Base-by-base conservation (phyloP, 2,329 filamentous ascomycete species). In the Seiridium cupressi region DNA sequence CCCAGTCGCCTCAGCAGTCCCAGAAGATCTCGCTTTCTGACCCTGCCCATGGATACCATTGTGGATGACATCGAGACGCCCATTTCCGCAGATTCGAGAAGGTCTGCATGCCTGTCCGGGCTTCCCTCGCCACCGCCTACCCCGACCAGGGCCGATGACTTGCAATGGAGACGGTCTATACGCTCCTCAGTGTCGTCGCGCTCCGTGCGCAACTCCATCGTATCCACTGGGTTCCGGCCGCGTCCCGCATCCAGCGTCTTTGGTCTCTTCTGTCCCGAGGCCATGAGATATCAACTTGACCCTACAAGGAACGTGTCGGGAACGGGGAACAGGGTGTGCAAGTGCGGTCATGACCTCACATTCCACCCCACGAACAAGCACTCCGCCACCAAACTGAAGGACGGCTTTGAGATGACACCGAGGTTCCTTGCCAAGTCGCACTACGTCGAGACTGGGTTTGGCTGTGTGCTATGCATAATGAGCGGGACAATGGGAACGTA, bases 381-480 rank as follows among this genome's bases (percentile, higher is more conserved):
- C 46, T 59, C 61, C n/a, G 59, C 63, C 3, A 38, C 72, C 13
- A 59, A 63, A 1, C 64, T 77, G 44, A 76, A 77, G 51, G 73
- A 77, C 35, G 76, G 76, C 7, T 78, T 78, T 58, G 66, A 66
- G 56, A 68, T 78, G 58, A 76, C 74, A 34, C 62, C 69, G 3
- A 70, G 76, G 34, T 78, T 77, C 55, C 63, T 78, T 36, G 76
- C 73, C 57, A 78, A 78, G 64, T 77, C 75, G 26, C 76, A 79
- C 60, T 74, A 5, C 31, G 47, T 49, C 13, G 47, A 32, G 5
- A 11, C 9, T 13, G 47, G 47, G 35, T 49, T 49, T 32, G 47
- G 47, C 47, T 78, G 76, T 47, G 74, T 77, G 3, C 66, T 78
- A 9, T 78, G 76, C 57, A 76, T 73, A 7, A 74, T 73, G 3